Percentiles rank a stretch among this genome's conserved stretches.
These are phyloP conservation scores for Ocimum tenuiflorum DNA, from an alignment of 257 asterid genomes.

Conservation along the genomic window DNA sequence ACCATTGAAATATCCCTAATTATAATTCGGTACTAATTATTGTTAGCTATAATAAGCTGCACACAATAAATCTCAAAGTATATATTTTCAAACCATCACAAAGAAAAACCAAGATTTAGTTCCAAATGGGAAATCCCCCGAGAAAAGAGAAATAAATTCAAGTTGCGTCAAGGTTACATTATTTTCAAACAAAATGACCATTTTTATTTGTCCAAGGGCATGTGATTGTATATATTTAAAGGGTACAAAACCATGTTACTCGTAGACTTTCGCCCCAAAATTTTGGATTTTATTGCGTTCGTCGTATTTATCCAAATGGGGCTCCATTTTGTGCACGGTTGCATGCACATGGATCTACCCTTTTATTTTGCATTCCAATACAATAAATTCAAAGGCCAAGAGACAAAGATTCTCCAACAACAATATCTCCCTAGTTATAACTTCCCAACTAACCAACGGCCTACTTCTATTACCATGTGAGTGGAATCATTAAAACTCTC, in stretches of 20 bases:
- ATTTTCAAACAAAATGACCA: conserved; percentile 5
- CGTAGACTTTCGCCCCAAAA: conserved; percentile 22
- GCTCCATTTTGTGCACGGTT: conserved; percentile 35
- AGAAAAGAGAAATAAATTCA: background rate
- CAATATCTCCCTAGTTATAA: background rate
- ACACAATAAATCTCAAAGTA: too few relatives aligned
- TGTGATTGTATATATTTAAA: conserved; percentile 16
- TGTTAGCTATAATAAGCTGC: too few relatives aligned
- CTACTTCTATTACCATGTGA: background rate
- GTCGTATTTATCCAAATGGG: conserved; percentile 19
- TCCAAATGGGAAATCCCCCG: background rate
- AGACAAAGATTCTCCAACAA: conserved; percentile 20
- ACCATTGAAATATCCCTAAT: too few relatives aligned
- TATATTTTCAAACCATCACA: too few relatives aligned
- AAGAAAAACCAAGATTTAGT: background rate
- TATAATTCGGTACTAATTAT: too few relatives aligned
- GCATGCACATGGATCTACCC: conserved; percentile 26
- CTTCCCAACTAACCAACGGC: conserved; percentile 1
- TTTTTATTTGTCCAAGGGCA: conserved; percentile 1
- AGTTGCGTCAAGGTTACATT: background rate
- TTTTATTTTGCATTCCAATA: background rate
- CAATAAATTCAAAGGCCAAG: background rate
- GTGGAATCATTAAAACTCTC: background rate
- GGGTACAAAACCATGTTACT: conserved; percentile 31
- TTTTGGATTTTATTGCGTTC: background rate